Evolutionary conservation across 768 basidiomycete species (phyloP), one percentile per base, ranked within the genome.

Genomic region (Collybiopsis confluens): DNA sequence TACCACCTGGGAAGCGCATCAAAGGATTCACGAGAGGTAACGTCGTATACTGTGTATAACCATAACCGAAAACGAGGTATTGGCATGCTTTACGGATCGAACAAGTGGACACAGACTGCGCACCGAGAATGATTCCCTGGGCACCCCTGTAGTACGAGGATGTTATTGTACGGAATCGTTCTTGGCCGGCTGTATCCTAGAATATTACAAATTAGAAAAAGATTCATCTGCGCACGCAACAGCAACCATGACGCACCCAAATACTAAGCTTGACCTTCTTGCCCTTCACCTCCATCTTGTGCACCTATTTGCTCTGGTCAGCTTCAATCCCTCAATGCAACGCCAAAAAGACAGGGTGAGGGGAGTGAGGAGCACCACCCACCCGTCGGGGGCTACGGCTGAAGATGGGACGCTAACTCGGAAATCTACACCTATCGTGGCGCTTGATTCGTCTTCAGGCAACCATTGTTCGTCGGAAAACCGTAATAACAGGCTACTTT

Each of bases 391-490:
- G n/a, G n/a, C n/a, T n/a, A n/a, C n/a, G n/a, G n/a, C n/a, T n/a
- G n/a, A n/a, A n/a, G n/a, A n/a, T n/a, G n/a, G n/a, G n/a, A n/a
- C 45, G 73, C 86, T 69, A 69, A 88, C 90, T 59, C 90, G 74
- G 70, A 91, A 92, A 67, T 92, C 90, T 1, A 92, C 90, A 8
- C 90, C 85, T 62, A 90, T 91, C 23, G 89, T 92, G 26, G 90
- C 87, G 58, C 83, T 90, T 44, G 85, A 83, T 69, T 94, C 92
- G 64, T 95, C 93, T 66, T 92, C 89, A 6, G 90, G 86, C 18
- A 98, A 72, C 87, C 94, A 98, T 62, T 92, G 90, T 70, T 96
- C 90, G 65, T 98, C 95, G 2, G 94, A 94, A 74, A 98, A 98
- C n/a, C 96, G 81, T 8, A 98, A 73, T 3, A 98, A 68, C 13